Conservation (phyloP, 306 rosid species). For the Fragaria ananassa region DNA sequence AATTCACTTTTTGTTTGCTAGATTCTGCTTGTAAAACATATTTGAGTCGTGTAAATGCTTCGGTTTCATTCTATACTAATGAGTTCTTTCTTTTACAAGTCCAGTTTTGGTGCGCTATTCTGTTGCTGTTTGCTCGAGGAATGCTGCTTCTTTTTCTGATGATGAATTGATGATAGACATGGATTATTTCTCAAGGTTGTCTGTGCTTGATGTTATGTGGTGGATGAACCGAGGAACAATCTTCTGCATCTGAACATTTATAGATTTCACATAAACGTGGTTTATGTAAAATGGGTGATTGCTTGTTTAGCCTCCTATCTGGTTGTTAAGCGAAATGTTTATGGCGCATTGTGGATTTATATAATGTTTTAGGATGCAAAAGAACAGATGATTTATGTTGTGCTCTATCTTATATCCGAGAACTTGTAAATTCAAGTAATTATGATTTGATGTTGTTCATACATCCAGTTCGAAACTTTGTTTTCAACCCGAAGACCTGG, state of each 20-base stretch:
- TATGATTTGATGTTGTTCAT: neutral
- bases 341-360: slow-evolving; percentile 7
- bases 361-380: neutral
- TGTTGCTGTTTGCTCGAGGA: slow-evolving; percentile 92
- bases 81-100: slow-evolving; percentile 17
- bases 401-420: neutral
- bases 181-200: slow-evolving; percentile 26
- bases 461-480: neutral
- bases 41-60: slow-evolving; percentile 11
- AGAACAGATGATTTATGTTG: neutral
- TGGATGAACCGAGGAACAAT: neutral
- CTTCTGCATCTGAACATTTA: neutral
- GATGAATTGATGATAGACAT: neutral
- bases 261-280: neutral
- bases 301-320: slow-evolving; percentile 21
- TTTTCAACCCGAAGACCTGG: neutral
- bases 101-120: slow-evolving; percentile 81
- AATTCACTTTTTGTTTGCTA: neutral
- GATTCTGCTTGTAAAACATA: neutral
- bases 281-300: neutral
- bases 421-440: neutral
- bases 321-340: slow-evolving; percentile 24
- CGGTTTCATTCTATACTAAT: slow-evolving; percentile 2
- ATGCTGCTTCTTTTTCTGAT: slow-evolving; percentile 48
- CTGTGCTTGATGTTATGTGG: slow-evolving; percentile 26